Conservation (phyloP, 495 filamentous ascomycete genomes). For the Penicillium alfredii region DNA sequence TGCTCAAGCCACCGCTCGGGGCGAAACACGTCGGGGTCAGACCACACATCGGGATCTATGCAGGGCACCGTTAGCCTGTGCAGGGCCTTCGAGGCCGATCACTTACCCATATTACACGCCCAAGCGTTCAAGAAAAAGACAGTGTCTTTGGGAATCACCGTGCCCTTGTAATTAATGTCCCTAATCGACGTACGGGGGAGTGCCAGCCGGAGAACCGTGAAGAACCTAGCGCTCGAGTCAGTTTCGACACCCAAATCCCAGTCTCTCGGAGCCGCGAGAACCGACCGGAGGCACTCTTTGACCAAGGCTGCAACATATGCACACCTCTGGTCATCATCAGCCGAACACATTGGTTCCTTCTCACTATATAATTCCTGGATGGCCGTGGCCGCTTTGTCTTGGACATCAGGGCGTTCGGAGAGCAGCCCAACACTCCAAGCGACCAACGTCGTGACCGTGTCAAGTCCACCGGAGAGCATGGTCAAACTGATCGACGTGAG, state of each 20-base stretch:
- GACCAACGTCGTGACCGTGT: slow-evolving; percentile 57
- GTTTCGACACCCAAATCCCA: no score
- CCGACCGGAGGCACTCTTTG: slow-evolving; percentile 50
- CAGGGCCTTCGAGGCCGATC: no score
- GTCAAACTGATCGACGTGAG: slow-evolving; percentile 58
- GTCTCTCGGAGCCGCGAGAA: no score
- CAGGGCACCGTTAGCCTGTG: slow-evolving; percentile 1
- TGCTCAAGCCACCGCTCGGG: slow-evolving; percentile 60
- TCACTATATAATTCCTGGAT: slow-evolving; percentile 50
- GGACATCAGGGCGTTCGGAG: slow-evolving; percentile 53
- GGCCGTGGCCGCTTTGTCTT: slow-evolving; percentile 50
- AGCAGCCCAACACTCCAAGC: slow-evolving; percentile 58
- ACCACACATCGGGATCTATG: slow-evolving; percentile 51
- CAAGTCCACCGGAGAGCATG: slow-evolving; percentile 56
- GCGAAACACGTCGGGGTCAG: slow-evolving; percentile 51
- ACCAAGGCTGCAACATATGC: slow-evolving; percentile 54
- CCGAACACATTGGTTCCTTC: slow-evolving; percentile 50
- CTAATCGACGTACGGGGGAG: slow-evolving; percentile 55
- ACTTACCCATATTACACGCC: slow-evolving; percentile 58
- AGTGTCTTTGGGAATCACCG: slow-evolving; percentile 51
- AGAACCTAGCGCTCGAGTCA: no score
- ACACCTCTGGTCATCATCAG: slow-evolving; percentile 57
- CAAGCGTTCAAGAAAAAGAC: slow-evolving; percentile 61
- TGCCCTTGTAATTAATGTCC: slow-evolving; percentile 52
- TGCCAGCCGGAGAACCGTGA: slow-evolving; percentile 54